phyloP scores from a whole-genome alignment of 805 yeast species.

The Ogataea philodendri region DNA sequence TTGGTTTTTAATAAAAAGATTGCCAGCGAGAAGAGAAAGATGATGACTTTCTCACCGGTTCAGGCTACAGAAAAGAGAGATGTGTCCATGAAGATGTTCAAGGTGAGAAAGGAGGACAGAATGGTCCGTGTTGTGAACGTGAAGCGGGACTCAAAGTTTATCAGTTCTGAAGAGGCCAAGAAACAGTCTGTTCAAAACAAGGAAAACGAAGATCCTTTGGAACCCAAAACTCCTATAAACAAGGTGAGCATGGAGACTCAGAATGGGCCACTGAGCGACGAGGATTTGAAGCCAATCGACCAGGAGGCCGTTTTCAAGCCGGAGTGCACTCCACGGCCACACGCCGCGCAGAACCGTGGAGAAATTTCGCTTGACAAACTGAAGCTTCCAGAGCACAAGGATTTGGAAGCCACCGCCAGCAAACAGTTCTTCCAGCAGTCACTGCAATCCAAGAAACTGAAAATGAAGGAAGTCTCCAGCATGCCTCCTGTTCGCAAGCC shows the following conservation, averaged over 20 bases:
- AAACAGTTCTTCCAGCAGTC: slow-evolving; percentile 8
- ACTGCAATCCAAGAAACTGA: slow-evolving; percentile 5
- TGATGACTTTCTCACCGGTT: slow-evolving; percentile 28
- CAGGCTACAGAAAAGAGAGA: slow-evolving; percentile 7
- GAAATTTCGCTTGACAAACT: slow-evolving; percentile 5
- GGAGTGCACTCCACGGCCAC: slow-evolving; percentile 5
- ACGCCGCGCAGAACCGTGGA: neutral
- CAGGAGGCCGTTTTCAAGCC: too few species aligned
- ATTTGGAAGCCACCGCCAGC: neutral
- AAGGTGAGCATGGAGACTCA: too few species aligned
- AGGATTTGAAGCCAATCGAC: too few species aligned
- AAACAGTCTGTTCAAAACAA: slow-evolving; percentile 15
- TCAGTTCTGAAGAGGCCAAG: slow-evolving; percentile 23
- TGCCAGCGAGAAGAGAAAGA: slow-evolving; percentile 40
- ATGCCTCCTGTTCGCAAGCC: slow-evolving; percentile 10
- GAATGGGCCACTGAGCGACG: too few species aligned
- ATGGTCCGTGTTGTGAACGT: slow-evolving; percentile 21
- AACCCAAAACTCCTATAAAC: slow-evolving; percentile 1
- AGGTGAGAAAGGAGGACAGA: slow-evolving; percentile 25
- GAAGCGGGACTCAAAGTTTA: slow-evolving; percentile 21
- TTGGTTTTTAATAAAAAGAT: slow-evolving; percentile 53
- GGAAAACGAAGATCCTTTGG: slow-evolving; percentile 6
- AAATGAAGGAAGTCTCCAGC: slow-evolving; percentile 1
- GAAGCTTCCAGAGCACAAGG: slow-evolving; percentile 1
- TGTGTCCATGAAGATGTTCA: slow-evolving; percentile 17